phyloP scores from a whole-genome alignment of 1,284 basidiomycete species.

The Afroboletus lepidellus region DNA sequence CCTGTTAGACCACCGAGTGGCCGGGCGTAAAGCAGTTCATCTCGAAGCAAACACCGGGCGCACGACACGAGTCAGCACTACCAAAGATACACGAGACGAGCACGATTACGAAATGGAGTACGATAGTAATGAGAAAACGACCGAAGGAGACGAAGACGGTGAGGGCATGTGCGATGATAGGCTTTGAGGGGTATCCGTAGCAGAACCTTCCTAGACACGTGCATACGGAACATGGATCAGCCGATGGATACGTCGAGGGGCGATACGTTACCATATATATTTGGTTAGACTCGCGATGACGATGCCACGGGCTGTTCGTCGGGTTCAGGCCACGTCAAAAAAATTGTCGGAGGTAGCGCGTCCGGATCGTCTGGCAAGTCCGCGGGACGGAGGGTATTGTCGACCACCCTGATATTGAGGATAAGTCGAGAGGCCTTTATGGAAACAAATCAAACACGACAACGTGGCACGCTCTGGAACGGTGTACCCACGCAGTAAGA shows the following conservation, averaged over 20 bases:
- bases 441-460: not conserved
- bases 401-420: slow-evolving; percentile 19
- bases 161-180: not conserved
- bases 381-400: not conserved
- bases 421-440: slow-evolving; percentile 25
- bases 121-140: not conserved
- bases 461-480: not conserved
- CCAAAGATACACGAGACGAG: not conserved
- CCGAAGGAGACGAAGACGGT: not conserved
- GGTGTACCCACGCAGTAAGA: slow-evolving; percentile 22
- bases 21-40: not conserved
- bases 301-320: slow-evolving; percentile 14
- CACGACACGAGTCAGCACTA: too few species aligned
- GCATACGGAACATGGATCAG: too few species aligned
- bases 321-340: not conserved
- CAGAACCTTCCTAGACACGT: not conserved
- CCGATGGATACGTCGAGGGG: not conserved
- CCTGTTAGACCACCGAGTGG: not conserved
- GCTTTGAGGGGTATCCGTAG: not conserved
- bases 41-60: not conserved
- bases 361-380: slow-evolving; percentile 11
- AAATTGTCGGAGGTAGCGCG: not conserved
- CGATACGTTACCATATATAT: not conserved
- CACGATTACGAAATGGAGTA: not conserved
- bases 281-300: slow-evolving; percentile 9